Evolutionary conservation across 2,329 filamentous ascomycete species (phyloP).

Genomic region (Cadophora sp.): DNA sequence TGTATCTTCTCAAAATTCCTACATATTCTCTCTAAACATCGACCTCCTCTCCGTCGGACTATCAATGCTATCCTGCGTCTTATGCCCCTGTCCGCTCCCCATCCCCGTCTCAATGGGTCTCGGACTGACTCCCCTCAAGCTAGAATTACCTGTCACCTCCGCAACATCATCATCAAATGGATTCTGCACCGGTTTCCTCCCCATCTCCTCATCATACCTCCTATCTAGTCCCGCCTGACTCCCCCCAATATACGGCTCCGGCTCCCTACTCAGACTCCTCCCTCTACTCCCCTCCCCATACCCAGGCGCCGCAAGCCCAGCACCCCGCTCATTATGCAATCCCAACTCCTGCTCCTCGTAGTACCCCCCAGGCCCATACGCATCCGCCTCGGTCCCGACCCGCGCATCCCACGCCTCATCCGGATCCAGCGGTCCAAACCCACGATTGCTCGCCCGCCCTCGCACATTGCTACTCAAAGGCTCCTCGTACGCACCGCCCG

Average conservation of each 20-base stretch:
- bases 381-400: slow-evolving; percentile 75
- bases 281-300: slow-evolving; percentile 50
- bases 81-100: slow-evolving; percentile 43
- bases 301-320: slow-evolving; percentile 55
- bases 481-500: slow-evolving; percentile 74
- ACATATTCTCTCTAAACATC: slow-evolving; percentile 74
- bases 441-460: slow-evolving; percentile 54
- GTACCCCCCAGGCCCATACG: slow-evolving; percentile 65
- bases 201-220: slow-evolving; percentile 54
- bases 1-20: slow-evolving; percentile 28
- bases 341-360: slow-evolving; percentile 82
- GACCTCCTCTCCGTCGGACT: slow-evolving; percentile 73
- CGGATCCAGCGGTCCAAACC: slow-evolving; percentile 75
- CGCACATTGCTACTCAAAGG: slow-evolving; percentile 49
- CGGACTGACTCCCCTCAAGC: slow-evolving; percentile 76
- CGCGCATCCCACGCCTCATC: slow-evolving; percentile 87
- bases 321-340: slow-evolving; percentile 47
- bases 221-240: slow-evolving; percentile 51
- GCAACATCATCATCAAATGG: slow-evolving; percentile 76
- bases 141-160: slow-evolving; percentile 65
- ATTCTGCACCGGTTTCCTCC: slow-evolving; percentile 53
- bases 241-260: slow-evolving; percentile 46
- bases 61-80: slow-evolving; percentile 44
- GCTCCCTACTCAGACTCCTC: slow-evolving; percentile 54
- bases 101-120: slow-evolving; percentile 67